Evolutionary conservation across 2,329 filamentous ascomycete genomes (phyloP).

Genomic region (Neofusicoccum ribis): DNA sequence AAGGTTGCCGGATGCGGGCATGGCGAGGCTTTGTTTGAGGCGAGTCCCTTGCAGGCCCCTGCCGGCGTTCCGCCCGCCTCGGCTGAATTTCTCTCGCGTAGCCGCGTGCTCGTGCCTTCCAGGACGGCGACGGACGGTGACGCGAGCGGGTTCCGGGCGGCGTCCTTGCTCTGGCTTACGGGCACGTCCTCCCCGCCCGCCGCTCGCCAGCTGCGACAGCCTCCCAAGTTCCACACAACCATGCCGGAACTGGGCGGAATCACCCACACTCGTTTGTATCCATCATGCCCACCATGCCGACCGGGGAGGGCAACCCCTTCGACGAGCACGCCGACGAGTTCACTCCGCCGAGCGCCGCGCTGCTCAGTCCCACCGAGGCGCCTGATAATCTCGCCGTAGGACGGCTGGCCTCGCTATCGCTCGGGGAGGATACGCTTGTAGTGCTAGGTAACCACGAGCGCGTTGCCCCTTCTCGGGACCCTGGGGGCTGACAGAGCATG

Average conservation of each 20-base stretch:
- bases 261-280: conserved; percentile 4
- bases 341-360: background rate
- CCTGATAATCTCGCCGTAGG: conserved; percentile 53
- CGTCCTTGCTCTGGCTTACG: background rate
- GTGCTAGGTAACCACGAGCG: conserved; percentile 50
- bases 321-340: background rate
- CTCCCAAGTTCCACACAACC: background rate
- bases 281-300: conserved; percentile 2
- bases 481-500: conserved; percentile 3
- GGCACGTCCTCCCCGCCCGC: conserved; percentile 8
- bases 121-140: conserved; percentile 6
- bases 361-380: background rate
- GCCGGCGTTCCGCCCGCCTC: conserved; percentile 3
- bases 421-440: conserved; percentile 61
- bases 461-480: background rate
- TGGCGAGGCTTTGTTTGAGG: conserved; percentile 2
- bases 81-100: conserved; percentile 5
- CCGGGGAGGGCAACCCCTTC: background rate
- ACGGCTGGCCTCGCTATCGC: conserved; percentile 59
- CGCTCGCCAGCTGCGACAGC: background rate
- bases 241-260: conserved; percentile 14
- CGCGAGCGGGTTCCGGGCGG: conserved; percentile 10
- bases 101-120: conserved; percentile 1
- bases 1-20: background rate
- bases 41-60: conserved; percentile 6